These are phyloP conservation scores for Globisporangium splendens DNA, from an alignment of 352 stramenopile genomes.

Conservation along the genomic window DNA sequence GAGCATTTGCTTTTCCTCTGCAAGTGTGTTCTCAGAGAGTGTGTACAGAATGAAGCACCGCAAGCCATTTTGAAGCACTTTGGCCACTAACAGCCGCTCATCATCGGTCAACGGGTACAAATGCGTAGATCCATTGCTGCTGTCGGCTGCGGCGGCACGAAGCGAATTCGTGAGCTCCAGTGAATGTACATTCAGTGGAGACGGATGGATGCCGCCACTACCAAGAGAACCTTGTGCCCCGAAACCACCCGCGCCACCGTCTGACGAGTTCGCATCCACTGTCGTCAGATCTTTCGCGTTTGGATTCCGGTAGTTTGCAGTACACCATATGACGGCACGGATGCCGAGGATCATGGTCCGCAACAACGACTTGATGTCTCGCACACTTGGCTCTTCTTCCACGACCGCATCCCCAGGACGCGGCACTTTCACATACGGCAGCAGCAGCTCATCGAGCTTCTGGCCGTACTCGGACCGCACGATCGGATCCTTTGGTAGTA, in stretches of 20 bases:
- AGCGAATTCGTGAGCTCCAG: conserved; percentile 13
- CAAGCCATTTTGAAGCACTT: conserved; percentile 92
- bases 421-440: conserved; percentile 48
- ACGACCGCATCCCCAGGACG: conserved; percentile 45
- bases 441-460: conserved; percentile 64
- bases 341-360: conserved; percentile 97
- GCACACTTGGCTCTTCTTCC: conserved; percentile 78
- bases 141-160: conserved; percentile 7
- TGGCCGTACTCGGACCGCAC: conserved; percentile 67
- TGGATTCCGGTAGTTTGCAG: conserved; percentile 91
- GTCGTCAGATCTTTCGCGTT: conserved; percentile 80
- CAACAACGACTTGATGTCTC: conserved; percentile 92
- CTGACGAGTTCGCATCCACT: conserved; percentile 53
- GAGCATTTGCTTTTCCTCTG: conserved; percentile 94
- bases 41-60: conserved; percentile 94
- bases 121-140: conserved; percentile 26
- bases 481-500: conserved; percentile 55
- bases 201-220: conserved; percentile 9
- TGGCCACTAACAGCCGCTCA: conserved; percentile 91
- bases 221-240: conserved; percentile 6
- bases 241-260: conserved; percentile 9
- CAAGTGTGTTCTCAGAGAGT: conserved; percentile 80
- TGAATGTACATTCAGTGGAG: conserved; percentile 13
- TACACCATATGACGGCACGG: conserved; percentile 98
- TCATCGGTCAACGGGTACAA: conserved; percentile 89